phyloP scores from a whole-genome alignment of 1,139 yeast genomes.

The Hanseniaspora uvarum region DNA sequence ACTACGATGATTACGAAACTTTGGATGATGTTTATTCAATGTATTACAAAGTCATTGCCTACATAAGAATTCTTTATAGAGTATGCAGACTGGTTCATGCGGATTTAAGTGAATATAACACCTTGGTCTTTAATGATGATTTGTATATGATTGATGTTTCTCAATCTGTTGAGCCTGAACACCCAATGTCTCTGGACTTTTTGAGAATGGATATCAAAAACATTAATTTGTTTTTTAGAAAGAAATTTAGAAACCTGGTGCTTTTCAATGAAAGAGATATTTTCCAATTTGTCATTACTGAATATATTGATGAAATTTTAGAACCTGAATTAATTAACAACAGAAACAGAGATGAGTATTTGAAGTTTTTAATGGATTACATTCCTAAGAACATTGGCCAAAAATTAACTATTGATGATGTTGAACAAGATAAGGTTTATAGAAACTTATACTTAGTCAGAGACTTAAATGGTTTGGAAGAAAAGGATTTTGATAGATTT shows the following conservation, averaged over 20 bases:
- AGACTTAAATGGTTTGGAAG: constrained; percentile 61
- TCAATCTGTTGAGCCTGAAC: constrained; percentile 95
- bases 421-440: constrained; percentile 75
- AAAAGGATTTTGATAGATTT: constrained; percentile 77
- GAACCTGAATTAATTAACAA: constrained; percentile 18
- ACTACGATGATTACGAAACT: constrained; percentile 53
- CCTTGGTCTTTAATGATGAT: constrained; percentile 71
- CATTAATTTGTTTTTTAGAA: constrained; percentile 73
- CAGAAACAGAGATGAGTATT: constrained; percentile 37
- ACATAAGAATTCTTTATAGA: constrained; percentile 80
- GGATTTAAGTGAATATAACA: constrained; percentile 89
- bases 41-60: constrained; percentile 69
- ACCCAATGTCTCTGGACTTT: constrained; percentile 92
- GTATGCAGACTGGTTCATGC: constrained; percentile 90
- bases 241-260: constrained; percentile 48
- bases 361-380: constrained; percentile 32
- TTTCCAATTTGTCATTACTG: constrained; percentile 60
- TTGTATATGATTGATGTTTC: constrained; percentile 91
- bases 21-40: constrained; percentile 54
- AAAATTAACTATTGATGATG: constrained; percentile 44
- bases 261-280: constrained; percentile 73
- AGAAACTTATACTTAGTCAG: constrained; percentile 78
- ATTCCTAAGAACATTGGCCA: constrained; percentile 41
- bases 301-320: constrained; percentile 29
- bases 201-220: constrained; percentile 95